Conservation (phyloP, 495 filamentous ascomycete genomes). For the Neurospora africana region DNA sequence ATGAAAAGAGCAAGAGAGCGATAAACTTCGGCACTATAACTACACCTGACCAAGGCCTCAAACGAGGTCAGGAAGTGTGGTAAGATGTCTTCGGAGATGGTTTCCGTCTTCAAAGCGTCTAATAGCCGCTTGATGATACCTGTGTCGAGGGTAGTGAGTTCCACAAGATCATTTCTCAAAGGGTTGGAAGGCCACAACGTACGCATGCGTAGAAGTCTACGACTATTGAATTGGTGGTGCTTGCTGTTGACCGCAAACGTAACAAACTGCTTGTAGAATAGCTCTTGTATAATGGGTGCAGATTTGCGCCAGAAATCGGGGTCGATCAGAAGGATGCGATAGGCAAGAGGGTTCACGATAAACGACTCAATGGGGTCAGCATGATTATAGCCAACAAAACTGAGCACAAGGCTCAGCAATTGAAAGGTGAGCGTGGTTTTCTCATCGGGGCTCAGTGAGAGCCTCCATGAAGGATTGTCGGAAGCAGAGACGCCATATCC, state of each 20-base stretch:
- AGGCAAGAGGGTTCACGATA: constrained; percentile 91
- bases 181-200: constrained; percentile 30
- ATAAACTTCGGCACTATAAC: constrained; percentile 68
- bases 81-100: constrained; percentile 58
- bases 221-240: constrained; percentile 82
- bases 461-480: constrained; percentile 28
- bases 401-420: constrained; percentile 64
- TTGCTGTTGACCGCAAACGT: constrained; percentile 76
- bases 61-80: constrained; percentile 69
- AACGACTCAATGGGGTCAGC: constrained; percentile 70
- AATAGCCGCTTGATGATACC: constrained; percentile 83
- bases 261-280: constrained; percentile 88
- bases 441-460: constrained; percentile 39
- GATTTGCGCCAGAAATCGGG: constrained; percentile 83
- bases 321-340: constrained; percentile 83
- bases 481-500: constrained; percentile 37
- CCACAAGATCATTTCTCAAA: not conserved
- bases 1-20: constrained; percentile 86
- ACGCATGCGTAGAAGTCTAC: constrained; percentile 82
- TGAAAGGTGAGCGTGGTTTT: constrained; percentile 55
- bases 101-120: constrained; percentile 77
- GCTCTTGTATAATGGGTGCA: constrained; percentile 57
- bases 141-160: constrained; percentile 27
- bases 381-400: constrained; percentile 78
- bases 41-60: constrained; percentile 63